Evolutionary conservation across 108 stramenopile species (phyloP), one percentile per base, ranked within the genome.

Genomic region (Nitzschia sp.): DNA sequence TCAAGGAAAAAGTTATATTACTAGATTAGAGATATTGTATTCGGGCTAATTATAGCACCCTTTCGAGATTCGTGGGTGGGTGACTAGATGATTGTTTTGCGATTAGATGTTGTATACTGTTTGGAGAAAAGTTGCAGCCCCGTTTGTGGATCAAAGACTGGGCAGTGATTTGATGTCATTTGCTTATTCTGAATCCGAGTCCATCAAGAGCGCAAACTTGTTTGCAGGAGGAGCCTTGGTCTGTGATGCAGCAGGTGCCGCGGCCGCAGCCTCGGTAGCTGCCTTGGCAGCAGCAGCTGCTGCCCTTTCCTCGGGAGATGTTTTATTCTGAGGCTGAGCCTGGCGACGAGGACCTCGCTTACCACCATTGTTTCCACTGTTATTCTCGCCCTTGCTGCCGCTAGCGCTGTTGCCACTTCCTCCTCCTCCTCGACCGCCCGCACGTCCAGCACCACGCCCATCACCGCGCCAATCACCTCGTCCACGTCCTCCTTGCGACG

Each of bases 131-230:
- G n/a, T n/a, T n/a, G n/a, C n/a, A n/a, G n/a, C n/a, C n/a, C n/a
- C n/a, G n/a, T n/a, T n/a, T n/a, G n/a, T n/a, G n/a, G n/a, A n/a
- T n/a, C n/a, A n/a, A n/a, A n/a, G n/a, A n/a, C n/a, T n/a, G n/a
- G n/a, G n/a, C n/a, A n/a, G n/a, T n/a, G n/a, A n/a, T n/a, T n/a
- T n/a, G n/a, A n/a, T n/a, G n/a, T n/a, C n/a, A n/a, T n/a, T n/a
- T n/a, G n/a, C n/a, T 19, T 77, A 77, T 38, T 77, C 77, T 28
- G 70, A 71, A 34, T 82, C 82, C 19, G 77, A 78, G 25, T 81
- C 82, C 64, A 78, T 66, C 38, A 66, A 46, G 11, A 78, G 35
- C 15, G 77, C 82, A 71, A 82, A 82, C 30, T 71, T 75, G 74
- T 82, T 82, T n/a, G 38, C 48, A 6, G 74, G 65, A 30, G 31